Evolutionary conservation across 805 yeast genomes (phyloP), one percentile per base, ranked within the genome.

Genomic region (Ogataea paradorogensis): DNA sequence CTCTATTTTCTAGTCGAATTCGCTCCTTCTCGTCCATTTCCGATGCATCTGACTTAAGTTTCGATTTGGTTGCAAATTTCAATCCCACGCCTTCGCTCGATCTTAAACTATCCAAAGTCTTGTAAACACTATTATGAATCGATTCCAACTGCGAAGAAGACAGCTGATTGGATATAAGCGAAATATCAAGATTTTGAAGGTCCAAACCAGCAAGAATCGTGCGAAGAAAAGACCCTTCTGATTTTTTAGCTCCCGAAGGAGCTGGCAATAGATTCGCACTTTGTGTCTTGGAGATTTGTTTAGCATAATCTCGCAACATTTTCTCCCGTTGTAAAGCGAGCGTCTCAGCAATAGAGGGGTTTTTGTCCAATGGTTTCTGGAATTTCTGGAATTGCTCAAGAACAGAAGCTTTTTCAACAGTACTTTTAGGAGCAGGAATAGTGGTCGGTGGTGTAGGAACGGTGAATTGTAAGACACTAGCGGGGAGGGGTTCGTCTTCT

Each of bases 1-100:
- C 85, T 33, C 95, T 67, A 53, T 87, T 87, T 33, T 80, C 90
- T 18, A 73, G 51, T 34, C 89, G 65, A 9, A 80, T 67, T 45
- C 77, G 72, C 52, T 82, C 87, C 45, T 73, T 73, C 33, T 67
- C 65, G 43, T 72, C 76, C 35, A 59, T 22, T 11, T 31, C 27
- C 6, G 36, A 22, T 7, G 24, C 9, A 6, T 27, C 42, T 8
- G 35, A 13, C 28, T 37, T 27, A 34, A 41, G 9, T 30, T 25
- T 27, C 26, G 29, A 7, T 21, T 30, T 16, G 14, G 33, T 20
- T 11, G 42, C 16, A 24, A 24, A 10, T 20, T 33, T 33, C 15
- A 18, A 2, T 15, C 27, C 35, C 4, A 35, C 30, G 6, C 35
- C 9, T 22, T 22, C 31, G 24, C 39, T 38, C 27, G 30, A 13